A percentile compares a stretch with the other conserved stretches of the same genome.
Evolutionary conservation across 495 filamentous ascomycete species (phyloP).

Genomic region (Hypomontagnella submonticulosa): DNA sequence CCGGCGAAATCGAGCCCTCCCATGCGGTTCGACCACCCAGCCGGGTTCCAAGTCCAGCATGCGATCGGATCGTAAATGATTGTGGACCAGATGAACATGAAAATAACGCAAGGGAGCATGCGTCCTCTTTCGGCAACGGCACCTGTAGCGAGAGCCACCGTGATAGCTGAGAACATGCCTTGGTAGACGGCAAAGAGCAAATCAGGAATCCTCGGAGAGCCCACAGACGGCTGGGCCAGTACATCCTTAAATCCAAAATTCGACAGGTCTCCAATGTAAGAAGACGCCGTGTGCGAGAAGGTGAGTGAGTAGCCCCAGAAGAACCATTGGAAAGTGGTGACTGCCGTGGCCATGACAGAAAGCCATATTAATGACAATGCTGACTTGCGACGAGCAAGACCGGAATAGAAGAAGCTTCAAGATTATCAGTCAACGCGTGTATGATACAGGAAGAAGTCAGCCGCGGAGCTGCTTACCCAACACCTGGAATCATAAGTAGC

Average conservation of each 20-base stretch:
- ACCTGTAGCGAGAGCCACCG: slow-evolving; percentile 92
- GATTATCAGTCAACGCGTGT: slow-evolving; percentile 27
- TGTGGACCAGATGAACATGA: slow-evolving; percentile 97
- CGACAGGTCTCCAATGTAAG: slow-evolving; percentile 83
- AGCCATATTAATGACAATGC: slow-evolving; percentile 96
- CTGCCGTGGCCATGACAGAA: slow-evolving; percentile 92
- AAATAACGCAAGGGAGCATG: slow-evolving; percentile 92
- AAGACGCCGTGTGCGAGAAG: slow-evolving; percentile 86
- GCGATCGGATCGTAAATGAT: slow-evolving; percentile 95
- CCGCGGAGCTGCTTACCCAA: slow-evolving; percentile 63
- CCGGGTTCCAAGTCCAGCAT: slow-evolving; percentile 97
- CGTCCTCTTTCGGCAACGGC: slow-evolving; percentile 92
- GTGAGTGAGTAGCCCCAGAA: slow-evolving; percentile 98
- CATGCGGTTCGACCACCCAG: slow-evolving; percentile 83
- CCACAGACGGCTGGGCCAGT: slow-evolving; percentile 83
- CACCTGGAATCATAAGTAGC: slow-evolving; percentile 97
- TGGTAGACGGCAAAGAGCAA: slow-evolving; percentile 93
- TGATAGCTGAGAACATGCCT: slow-evolving; percentile 98
- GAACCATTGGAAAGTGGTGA: slow-evolving; percentile 97
- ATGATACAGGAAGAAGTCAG: slow-evolving; percentile 8
- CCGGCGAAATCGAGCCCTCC: slow-evolving; percentile 96
- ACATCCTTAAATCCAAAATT: slow-evolving; percentile 90
- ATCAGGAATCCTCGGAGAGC: slow-evolving; percentile 83
- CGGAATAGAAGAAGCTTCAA: slow-evolving; percentile 93
- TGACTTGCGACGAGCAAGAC: slow-evolving; percentile 95